Conservation (phyloP, 169 alveolate genomes). For the Plasmodium berghei region DNA sequence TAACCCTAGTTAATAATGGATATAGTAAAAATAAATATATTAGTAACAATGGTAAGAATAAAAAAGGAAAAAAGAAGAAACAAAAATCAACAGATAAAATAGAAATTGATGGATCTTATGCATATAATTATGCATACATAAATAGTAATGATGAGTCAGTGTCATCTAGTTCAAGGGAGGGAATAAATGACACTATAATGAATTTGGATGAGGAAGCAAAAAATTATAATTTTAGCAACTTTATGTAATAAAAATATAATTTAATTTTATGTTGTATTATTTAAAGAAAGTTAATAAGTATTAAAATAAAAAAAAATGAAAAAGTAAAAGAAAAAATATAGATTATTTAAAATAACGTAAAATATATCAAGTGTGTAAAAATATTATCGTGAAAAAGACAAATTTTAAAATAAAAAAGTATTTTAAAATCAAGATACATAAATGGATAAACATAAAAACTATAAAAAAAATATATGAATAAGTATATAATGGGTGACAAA, state of each 20-base stretch:
- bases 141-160: conserved; percentile 38
- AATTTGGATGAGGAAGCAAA: conserved; percentile 69
- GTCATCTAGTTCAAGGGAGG: conserved; percentile 44
- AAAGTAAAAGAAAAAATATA: too few relatives aligned
- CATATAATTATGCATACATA: conserved; percentile 67
- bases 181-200: conserved; percentile 53
- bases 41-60: not conserved
- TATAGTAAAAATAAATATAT: conserved; percentile 1
- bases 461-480: too few relatives aligned
- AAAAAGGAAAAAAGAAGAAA: not conserved
- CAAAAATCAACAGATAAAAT: not conserved
- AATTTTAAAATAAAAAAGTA: too few relatives aligned
- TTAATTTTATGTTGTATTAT: too few relatives aligned
- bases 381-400: too few relatives aligned
- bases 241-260: not conserved
- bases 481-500: too few relatives aligned
- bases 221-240: conserved; percentile 22
- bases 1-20: conserved; percentile 4
- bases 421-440: too few relatives aligned
- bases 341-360: too few relatives aligned
- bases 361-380: too few relatives aligned
- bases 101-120: conserved; percentile 54
- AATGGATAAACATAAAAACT: too few relatives aligned
- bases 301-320: too few relatives aligned
- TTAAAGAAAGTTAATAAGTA: too few relatives aligned